A percentile compares a stretch with the other conserved stretches of the same genome.
These are phyloP conservation scores for Cenchrus americanus DNA, from an alignment of 176 grass and related monocot species.

Conservation along the genomic window DNA sequence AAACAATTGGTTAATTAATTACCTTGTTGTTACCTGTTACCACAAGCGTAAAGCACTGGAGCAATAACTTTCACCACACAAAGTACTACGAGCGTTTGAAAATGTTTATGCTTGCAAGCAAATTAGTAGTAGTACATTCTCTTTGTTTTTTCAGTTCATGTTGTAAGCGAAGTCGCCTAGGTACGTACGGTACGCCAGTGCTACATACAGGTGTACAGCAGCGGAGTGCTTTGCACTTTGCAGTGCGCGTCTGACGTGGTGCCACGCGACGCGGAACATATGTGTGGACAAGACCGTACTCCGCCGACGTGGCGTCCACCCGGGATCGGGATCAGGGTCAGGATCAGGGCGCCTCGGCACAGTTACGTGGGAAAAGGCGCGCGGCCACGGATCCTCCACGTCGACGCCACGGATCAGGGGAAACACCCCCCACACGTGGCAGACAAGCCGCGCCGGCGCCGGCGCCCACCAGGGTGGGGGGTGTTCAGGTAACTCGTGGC, in stretches of 20 bases:
- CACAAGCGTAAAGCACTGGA: no score
- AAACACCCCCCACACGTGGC: conserved; percentile 4
- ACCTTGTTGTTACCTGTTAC: no score
- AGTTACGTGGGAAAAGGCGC: conserved; percentile 40
- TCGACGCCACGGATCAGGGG: background rate
- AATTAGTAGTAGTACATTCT: no score
- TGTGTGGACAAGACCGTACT: background rate
- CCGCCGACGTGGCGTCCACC: conserved; percentile 9
- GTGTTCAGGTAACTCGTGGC: conserved; percentile 39
- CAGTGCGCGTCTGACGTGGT: conserved; percentile 24
- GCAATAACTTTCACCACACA: no score
- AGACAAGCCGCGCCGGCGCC: background rate
- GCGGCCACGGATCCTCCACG: conserved; percentile 34
- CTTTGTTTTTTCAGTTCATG: no score
- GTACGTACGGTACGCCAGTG: no score
- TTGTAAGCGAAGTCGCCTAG: no score
- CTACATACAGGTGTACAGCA: no score
- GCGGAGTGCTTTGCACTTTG: background rate
- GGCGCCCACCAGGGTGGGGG: background rate
- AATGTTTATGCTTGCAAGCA: no score
- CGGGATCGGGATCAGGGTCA: conserved; percentile 23
- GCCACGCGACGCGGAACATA: background rate
- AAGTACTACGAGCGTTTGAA: no score
- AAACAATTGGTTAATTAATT: background rate
- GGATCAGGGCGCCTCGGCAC: background rate